Evolutionary conservation across 352 stramenopile species (phyloP).

Genomic region (Blastocystis sp.): DNA sequence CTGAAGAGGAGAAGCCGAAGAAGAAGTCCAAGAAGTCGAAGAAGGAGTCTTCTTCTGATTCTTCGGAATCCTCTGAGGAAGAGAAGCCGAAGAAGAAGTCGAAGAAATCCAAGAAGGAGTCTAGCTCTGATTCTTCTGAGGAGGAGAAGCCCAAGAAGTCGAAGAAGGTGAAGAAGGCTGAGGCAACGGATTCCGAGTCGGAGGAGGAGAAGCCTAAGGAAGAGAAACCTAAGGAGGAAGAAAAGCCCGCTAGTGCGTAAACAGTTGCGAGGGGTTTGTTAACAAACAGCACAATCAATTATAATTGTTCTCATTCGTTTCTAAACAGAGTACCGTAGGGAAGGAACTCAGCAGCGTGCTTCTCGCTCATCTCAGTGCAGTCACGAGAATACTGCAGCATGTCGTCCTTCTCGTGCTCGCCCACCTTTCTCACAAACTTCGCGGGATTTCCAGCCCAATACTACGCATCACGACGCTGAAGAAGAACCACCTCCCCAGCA

Average conservation of each 20-base stretch:
- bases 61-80: constrained; percentile 9
- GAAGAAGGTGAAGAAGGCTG: constrained; percentile 36
- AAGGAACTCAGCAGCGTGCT: constrained; percentile 66
- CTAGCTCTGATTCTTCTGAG: not conserved
- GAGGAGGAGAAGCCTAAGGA: constrained; percentile 24
- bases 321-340: constrained; percentile 68
- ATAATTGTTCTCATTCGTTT: constrained; percentile 47
- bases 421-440: constrained; percentile 67
- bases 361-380: constrained; percentile 67
- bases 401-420: constrained; percentile 67
- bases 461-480: constrained; percentile 1
- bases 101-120: constrained; percentile 64
- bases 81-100: constrained; percentile 66
- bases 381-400: constrained; percentile 66
- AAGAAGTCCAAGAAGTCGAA: constrained; percentile 65
- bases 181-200: constrained; percentile 32
- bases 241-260: not conserved
- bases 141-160: constrained; percentile 55
- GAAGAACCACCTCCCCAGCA: constrained; percentile 79
- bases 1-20: constrained; percentile 47
- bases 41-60: not conserved
- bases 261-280: not conserved
- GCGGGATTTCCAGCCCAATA: constrained; percentile 69
- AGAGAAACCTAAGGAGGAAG: not conserved
- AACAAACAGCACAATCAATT: constrained; percentile 56